phyloP scores from a whole-genome alignment of 179 eudicot genomes.

The Heliamphora pulchella region DNA sequence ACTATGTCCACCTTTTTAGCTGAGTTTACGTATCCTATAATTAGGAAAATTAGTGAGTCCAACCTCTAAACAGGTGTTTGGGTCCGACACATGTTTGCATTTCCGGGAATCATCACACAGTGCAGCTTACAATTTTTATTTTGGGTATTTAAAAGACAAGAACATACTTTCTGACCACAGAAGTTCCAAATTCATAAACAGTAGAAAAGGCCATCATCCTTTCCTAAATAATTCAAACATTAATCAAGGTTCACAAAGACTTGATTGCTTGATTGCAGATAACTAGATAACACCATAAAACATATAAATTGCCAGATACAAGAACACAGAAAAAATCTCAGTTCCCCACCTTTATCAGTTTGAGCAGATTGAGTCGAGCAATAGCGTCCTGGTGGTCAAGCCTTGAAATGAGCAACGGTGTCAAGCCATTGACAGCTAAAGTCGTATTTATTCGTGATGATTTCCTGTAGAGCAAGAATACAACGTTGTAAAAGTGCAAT shows the following conservation, averaged over 20 bases:
- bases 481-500: background rate
- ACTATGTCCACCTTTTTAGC: too few relatives aligned
- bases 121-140: too few relatives aligned
- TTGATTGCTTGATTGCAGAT: background rate
- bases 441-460: slow-evolving; percentile 90
- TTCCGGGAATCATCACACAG: too few relatives aligned
- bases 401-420: slow-evolving; percentile 83
- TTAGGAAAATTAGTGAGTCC: too few relatives aligned
- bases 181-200: background rate
- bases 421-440: slow-evolving; percentile 90
- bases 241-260: background rate
- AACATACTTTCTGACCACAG: too few relatives aligned
- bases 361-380: slow-evolving; percentile 92
- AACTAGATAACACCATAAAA: background rate
- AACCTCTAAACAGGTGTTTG: too few relatives aligned
- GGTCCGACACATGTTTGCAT: too few relatives aligned
- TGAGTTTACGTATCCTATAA: too few relatives aligned
- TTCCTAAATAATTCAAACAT: background rate
- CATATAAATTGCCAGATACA: background rate
- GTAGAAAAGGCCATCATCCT: background rate
- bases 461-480: slow-evolving; percentile 53
- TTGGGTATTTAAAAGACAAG: too few relatives aligned
- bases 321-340: background rate
- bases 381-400: slow-evolving; percentile 98
- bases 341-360: slow-evolving; percentile 69